Evolutionary conservation across 116 monocot genomes (phyloP), one percentile per base, ranked within the genome.

Genomic region (Iris pallida): DNA sequence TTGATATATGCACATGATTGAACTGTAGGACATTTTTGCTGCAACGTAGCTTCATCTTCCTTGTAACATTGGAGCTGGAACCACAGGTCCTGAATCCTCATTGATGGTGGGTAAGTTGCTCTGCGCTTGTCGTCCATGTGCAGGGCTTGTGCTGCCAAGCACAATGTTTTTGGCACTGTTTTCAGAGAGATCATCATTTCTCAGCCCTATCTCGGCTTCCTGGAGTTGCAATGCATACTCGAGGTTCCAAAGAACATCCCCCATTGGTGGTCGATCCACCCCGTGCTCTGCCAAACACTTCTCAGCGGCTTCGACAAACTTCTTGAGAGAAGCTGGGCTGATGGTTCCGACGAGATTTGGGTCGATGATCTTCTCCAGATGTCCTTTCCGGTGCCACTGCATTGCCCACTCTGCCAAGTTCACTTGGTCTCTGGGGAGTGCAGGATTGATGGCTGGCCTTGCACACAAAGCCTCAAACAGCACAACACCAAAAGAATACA

Each of bases 401-500:
- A 87, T 78, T 10, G 94, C 87, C 90, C 94, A 94, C 42, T 94
- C 94, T 0, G 85, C 94, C 12, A 94, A 59, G 64, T 85, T 94
- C 65, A 94, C 90, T 57, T 94, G 90, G 47, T 94, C 90, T 49
- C 94, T 70, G 1, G 94, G 87, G 7, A 90, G 79, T 9, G 90
- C 65, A 2, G 90, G 80, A 68, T 80, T 79, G 43, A 94, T 82
- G 10, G 90, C 94, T 12, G 94, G 85, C 53, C 94, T 59, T 13
- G 90, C 85, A 64, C 94, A 94, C 20, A 94, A 66, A n/a, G 79
- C 84, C 66, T 94, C 94, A 40, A 94, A 75, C 15, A 94, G 85
- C 20, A 94, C 94, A 46, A 94, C 94, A 1, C 90, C 94, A 48
- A 94, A 94, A 3, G 94, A 94, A 68, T 94, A 94, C 53, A 94